Base-by-base conservation (phyloP, 129 eudicot species). In the Glebionis coronaria region DNA sequence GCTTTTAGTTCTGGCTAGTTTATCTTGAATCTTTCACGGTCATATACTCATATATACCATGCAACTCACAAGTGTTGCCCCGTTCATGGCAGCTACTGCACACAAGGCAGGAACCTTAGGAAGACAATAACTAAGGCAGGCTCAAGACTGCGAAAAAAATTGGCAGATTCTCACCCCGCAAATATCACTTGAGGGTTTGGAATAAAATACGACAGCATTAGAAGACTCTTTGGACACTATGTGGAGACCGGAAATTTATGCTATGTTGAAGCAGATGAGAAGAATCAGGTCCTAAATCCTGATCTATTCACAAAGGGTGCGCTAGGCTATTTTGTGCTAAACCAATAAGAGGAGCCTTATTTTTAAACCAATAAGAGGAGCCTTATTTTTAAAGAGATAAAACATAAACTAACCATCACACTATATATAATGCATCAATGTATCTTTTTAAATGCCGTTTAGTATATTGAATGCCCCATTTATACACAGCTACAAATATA, bases 81-180 rank as follows among this genome's bases (percentile, higher is more conserved):
- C 85, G 5, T 83, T 83, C 50, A 21, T 70, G 5, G 82, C 85
- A 16, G 69, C 25, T 14, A 13, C 54, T 49, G 54, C 54, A 49
- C 54, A 49, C 5, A 49, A 49, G 54, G 54, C 7, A 15, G 61
- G 35, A 27, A 42, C 25, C 51, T 57, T 76, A 44, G 80, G 55
- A 54, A 73, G 44, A 52, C 46, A 66, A 47, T 74, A 58, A 13
- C 31, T 9, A 16, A 60, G 38, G 70, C 81, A 65, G 72, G 56
- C 66, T 75, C 84, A 75, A 29, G 83, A 82, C 50, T 79, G 76
- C 42, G 81, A 87, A 79, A 23, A 62, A 78, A 63, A 15, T 72
- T 79, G 61, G 82, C 84, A 44, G 62, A 72, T 73, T 60, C 78
- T 45, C 70, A 76, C 62, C 65, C 21, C 88, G 82, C 47, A 69